Conservation (phyloP, 2,329 filamentous ascomycete species). For the Colletotrichum sp. region DNA sequence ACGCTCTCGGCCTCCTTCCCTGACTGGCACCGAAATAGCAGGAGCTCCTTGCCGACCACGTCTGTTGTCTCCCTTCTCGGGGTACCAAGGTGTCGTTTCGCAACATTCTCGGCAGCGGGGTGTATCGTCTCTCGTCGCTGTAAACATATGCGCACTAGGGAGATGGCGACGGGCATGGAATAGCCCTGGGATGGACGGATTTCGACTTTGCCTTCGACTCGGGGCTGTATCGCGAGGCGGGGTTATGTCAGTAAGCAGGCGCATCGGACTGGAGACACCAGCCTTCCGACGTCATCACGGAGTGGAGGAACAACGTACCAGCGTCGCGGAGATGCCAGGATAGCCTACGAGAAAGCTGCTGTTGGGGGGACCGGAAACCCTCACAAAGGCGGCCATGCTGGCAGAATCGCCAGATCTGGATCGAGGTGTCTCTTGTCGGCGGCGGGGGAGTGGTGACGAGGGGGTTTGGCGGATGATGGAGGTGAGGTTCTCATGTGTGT, state of each 20-base stretch:
- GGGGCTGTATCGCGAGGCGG: slow-evolving; percentile 64
- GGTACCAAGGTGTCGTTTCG: slow-evolving; percentile 89
- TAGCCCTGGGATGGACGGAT: slow-evolving; percentile 86
- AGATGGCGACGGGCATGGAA: slow-evolving; percentile 88
- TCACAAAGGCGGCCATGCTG: slow-evolving; percentile 79
- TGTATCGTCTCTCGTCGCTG: slow-evolving; percentile 96
- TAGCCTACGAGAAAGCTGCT: slow-evolving; percentile 97
- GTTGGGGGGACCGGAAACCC: slow-evolving; percentile 96
- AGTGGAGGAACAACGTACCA: slow-evolving; percentile 67
- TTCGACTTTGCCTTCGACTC: slow-evolving; percentile 97
- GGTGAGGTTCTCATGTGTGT: slow-evolving; percentile 23
- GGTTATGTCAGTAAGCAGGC: slow-evolving; percentile 1
- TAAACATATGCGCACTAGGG: slow-evolving; percentile 91
- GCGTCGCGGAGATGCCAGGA: slow-evolving; percentile 94
- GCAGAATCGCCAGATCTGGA: slow-evolving; percentile 9
- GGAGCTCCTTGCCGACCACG: slow-evolving; percentile 93
- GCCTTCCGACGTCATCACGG: slow-evolving; percentile 9
- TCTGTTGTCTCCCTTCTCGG: slow-evolving; percentile 90
- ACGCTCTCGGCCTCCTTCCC: slow-evolving; percentile 88
- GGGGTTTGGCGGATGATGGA: neutral
- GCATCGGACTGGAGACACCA: slow-evolving; percentile 19
- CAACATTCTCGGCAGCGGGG: slow-evolving; percentile 90
- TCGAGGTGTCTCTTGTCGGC: slow-evolving; percentile 1
- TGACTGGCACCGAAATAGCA: slow-evolving; percentile 84
- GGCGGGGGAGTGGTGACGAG: neutral